These are phyloP conservation scores for Cenchrus fungigraminus DNA, from an alignment of 176 grass and related monocot genomes.

Conservation along the genomic window DNA sequence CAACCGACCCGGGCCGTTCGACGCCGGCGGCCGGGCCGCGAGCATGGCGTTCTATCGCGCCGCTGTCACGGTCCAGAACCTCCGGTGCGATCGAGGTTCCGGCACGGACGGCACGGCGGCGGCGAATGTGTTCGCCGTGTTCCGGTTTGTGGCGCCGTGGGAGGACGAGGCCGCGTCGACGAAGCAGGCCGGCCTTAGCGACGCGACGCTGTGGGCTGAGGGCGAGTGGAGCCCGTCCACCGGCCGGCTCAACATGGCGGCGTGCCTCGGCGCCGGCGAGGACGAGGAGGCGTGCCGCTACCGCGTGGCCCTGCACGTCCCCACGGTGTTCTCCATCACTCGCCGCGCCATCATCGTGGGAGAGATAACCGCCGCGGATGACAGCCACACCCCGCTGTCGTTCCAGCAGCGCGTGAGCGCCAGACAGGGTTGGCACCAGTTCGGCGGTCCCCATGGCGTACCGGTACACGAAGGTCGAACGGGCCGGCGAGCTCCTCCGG, in stretches of 20 bases:
- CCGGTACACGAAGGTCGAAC: conserved; percentile 55
- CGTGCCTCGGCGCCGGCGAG: conserved; percentile 52
- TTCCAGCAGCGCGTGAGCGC: neutral
- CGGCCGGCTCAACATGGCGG: conserved; percentile 81
- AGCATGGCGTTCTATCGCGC: conserved; percentile 44
- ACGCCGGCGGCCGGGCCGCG: neutral
- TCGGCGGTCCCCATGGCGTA: conserved; percentile 32
- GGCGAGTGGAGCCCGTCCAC: conserved; percentile 65
- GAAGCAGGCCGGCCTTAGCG: conserved; percentile 54
- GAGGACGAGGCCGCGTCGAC: conserved; percentile 46
- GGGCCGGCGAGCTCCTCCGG: conserved; percentile 51
- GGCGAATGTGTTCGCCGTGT: conserved; percentile 65
- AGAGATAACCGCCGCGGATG: conserved; percentile 49
- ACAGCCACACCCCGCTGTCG: neutral
- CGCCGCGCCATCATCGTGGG: conserved; percentile 58
- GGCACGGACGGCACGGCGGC: neutral
- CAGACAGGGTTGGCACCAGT: neutral
- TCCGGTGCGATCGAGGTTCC: conserved; percentile 46
- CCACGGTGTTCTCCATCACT: conserved; percentile 52
- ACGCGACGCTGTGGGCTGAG: conserved; percentile 62
- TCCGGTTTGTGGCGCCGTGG: conserved; percentile 56
- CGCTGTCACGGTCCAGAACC: conserved; percentile 68
- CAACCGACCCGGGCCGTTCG: conserved; percentile 62
- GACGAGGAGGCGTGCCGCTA: conserved; percentile 42
- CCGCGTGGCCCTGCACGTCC: conserved; percentile 68